A percentile compares a stretch with the other conserved stretches of the same genome.
phyloP scores from a whole-genome alignment of 2,329 filamentous ascomycete species.

The Fusarium transvaalense region DNA sequence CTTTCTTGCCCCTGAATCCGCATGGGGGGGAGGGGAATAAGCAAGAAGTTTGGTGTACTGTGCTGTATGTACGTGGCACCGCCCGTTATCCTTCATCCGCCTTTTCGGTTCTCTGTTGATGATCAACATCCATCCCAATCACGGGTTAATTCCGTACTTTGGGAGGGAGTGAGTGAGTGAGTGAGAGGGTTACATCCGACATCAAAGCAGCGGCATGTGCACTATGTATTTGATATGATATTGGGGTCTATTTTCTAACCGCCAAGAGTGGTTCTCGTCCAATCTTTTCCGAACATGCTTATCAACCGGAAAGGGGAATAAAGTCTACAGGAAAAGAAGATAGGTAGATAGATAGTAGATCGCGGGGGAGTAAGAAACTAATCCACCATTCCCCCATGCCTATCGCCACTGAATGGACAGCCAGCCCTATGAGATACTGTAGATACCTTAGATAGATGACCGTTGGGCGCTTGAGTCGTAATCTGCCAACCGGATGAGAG shows the following conservation, averaged over 20 bases:
- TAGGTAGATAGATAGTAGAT: background rate
- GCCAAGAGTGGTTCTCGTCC: constrained; percentile 2
- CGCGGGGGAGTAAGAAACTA: constrained; percentile 15
- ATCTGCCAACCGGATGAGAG: constrained; percentile 21
- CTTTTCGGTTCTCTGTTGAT: constrained; percentile 31
- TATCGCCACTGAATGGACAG: constrained; percentile 1
- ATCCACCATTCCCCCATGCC: background rate
- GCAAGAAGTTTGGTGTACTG: background rate
- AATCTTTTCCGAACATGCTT: constrained; percentile 35
- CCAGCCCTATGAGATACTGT: constrained; percentile 41
- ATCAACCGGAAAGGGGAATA: constrained; percentile 14
- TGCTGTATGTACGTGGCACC: constrained; percentile 36
- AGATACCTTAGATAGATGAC: no score
- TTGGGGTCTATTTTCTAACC: background rate
- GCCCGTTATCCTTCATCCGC: constrained; percentile 39
- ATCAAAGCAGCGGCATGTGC: background rate
- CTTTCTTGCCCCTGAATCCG: constrained; percentile 27
- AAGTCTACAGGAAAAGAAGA: background rate
- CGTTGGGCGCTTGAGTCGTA: constrained; percentile 26
- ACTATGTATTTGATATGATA: constrained; percentile 13
- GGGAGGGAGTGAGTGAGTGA: no score
- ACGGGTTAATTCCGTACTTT: constrained; percentile 17
- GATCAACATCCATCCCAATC: constrained; percentile 22
- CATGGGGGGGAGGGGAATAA: constrained; percentile 16
- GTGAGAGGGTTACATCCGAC: constrained; percentile 33